phyloP scores from a whole-genome alignment of 108 stramenopile species.

The Aurantiochytrium sp. region DNA sequence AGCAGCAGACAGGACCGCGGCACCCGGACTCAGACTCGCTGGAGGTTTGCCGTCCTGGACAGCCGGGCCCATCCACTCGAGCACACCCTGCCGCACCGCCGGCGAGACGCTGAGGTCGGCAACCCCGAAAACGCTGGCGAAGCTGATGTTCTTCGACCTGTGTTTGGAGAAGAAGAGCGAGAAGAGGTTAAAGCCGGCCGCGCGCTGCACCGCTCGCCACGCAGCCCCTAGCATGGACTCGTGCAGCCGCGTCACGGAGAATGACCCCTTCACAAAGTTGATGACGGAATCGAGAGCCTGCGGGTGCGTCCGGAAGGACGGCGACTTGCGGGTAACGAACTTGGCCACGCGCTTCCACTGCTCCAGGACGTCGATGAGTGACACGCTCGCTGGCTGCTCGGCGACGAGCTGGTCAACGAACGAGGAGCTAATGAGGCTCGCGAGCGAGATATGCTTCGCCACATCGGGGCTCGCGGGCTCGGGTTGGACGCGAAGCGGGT shows the following conservation, averaged over 20 bases:
- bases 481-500: not conserved
- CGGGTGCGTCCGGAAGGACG: not conserved
- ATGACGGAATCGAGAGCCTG: constrained; percentile 6
- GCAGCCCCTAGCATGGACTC: not conserved
- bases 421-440: not conserved
- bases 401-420: not conserved
- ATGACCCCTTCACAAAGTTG: not conserved
- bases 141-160: not conserved
- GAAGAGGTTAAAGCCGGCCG: not conserved
- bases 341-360: constrained; percentile 25
- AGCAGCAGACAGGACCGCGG: too few relatives aligned
- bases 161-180: not conserved
- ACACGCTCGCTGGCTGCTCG: not conserved
- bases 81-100: not conserved
- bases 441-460: not conserved
- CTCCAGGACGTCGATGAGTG: not conserved
- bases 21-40: not conserved
- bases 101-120: not conserved
- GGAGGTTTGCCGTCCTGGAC: not conserved
- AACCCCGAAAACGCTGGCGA: not conserved
- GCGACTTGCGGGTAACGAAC: not conserved
- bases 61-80: not conserved
- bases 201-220: not conserved
- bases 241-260: not conserved
- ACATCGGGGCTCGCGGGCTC: not conserved